phyloP scores from a whole-genome alignment of 129 eudicot genomes.

The Silybum marianum region DNA sequence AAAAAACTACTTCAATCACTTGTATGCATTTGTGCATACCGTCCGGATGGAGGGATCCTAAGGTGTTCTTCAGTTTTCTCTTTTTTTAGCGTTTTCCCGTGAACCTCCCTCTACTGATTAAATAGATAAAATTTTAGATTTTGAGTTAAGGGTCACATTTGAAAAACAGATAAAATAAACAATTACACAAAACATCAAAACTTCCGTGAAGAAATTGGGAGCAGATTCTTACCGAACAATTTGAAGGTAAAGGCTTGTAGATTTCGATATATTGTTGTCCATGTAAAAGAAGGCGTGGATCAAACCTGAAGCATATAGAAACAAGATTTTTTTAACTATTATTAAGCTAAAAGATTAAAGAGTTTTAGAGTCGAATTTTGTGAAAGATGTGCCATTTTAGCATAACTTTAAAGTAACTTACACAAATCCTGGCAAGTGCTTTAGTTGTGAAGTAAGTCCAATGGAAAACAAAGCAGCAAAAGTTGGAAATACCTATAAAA shows the following conservation, averaged over 20 bases:
- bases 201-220: conserved; percentile 15
- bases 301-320: conserved; percentile 52
- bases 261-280: conserved; percentile 97
- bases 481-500: conserved; percentile 86
- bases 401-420: conserved; percentile 35
- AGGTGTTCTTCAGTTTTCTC: no score
- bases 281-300: conserved; percentile 92
- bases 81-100: no score
- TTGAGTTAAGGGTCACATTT: conserved; percentile 1
- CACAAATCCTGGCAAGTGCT: conserved; percentile 66
- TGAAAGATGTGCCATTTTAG: not conserved
- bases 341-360: not conserved
- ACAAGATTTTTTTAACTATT: conserved; percentile 9
- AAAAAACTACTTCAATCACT: no score
- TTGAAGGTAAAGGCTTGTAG: conserved; percentile 80
- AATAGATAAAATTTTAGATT: not conserved
- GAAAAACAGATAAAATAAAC: not conserved
- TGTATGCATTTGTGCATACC: no score
- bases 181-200: not conserved
- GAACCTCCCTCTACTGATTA: not conserved
- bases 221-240: conserved; percentile 58
- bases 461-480: conserved; percentile 70
- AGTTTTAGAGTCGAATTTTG: not conserved
- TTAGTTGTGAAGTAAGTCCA: conserved; percentile 38
- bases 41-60: no score